Evolutionary conservation across 1,284 basidiomycete genomes (phyloP).

Genomic region (Mycena sp.): DNA sequence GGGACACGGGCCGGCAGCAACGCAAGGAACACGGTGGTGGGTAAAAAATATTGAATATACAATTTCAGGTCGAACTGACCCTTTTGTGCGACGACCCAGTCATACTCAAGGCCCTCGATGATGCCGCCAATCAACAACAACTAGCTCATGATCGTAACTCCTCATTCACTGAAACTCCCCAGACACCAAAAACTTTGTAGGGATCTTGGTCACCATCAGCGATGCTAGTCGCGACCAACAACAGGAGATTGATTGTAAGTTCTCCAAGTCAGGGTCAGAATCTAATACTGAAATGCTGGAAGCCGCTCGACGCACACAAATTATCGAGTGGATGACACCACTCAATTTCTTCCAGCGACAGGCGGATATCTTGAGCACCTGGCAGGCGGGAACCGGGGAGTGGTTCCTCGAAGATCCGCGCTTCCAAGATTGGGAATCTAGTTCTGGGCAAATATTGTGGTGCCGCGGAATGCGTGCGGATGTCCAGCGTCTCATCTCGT

Average conservation of each 20-base stretch:
- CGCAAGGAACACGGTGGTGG: background rate
- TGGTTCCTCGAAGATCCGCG: background rate
- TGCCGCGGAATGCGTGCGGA: constrained; percentile 1
- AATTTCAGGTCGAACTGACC: background rate
- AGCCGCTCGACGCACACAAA: background rate
- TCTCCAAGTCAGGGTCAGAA: background rate
- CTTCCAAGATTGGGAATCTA: background rate
- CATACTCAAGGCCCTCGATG: background rate
- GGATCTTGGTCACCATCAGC: background rate
- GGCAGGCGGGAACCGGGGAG: background rate
- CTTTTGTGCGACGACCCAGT: background rate
- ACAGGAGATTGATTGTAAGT: background rate
- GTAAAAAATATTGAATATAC: background rate
- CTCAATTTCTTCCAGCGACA: background rate
- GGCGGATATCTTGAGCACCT: background rate
- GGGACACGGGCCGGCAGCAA: constrained; percentile 5
- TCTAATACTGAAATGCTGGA: background rate
- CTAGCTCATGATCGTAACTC: background rate
- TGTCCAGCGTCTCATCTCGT: background rate
- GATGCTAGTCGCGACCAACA: background rate
- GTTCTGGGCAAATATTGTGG: background rate
- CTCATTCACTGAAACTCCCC: background rate
- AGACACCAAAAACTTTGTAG: background rate
- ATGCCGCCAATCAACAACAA: background rate
- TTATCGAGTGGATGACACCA: constrained; percentile 3